A percentile compares a stretch with the other conserved stretches of the same genome.
Conservation (phyloP, 371 early-diverging fungal species). For the Dichotomocladium elegans region DNA sequence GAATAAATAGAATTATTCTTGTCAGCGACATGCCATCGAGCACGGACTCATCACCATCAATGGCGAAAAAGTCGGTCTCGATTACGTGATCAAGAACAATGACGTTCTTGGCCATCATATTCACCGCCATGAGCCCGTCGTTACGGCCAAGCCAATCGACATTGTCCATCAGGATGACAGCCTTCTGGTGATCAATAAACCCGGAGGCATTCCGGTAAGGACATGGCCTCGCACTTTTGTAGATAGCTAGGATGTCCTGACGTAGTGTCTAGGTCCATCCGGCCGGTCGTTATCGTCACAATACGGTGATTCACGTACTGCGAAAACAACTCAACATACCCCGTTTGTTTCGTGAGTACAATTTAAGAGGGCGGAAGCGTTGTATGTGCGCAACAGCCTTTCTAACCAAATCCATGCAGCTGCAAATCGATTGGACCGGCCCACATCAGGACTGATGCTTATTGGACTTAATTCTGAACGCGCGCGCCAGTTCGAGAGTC, state of each 20-base stretch:
- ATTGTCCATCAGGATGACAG: constrained; percentile 64
- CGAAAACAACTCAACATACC: constrained; percentile 57
- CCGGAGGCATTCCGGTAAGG: constrained; percentile 79
- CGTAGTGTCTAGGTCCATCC: constrained; percentile 61
- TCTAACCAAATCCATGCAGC: constrained; percentile 33
- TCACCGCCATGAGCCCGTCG: constrained; percentile 96
- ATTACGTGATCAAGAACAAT: constrained; percentile 59
- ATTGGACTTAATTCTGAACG: constrained; percentile 61
- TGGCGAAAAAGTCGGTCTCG: constrained; percentile 42
- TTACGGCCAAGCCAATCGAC: constrained; percentile 58
- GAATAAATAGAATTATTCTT: neutral
- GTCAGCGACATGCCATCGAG: constrained; percentile 69
- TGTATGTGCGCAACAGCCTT: neutral
- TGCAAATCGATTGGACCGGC: constrained; percentile 86
- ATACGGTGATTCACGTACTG: constrained; percentile 80
- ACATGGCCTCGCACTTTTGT: too few species aligned
- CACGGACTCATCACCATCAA: constrained; percentile 81
- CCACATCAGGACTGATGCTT: constrained; percentile 90
- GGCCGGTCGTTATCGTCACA: constrained; percentile 76
- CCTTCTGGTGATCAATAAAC: constrained; percentile 84
- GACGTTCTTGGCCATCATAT: constrained; percentile 78
- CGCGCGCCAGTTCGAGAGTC: constrained; percentile 59
- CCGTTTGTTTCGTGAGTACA: constrained; percentile 68
- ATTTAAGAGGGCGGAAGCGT: neutral
- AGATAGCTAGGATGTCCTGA: too few species aligned